A percentile compares a stretch with the other conserved stretches of the same genome.
Evolutionary conservation across 129 eudicot species (phyloP).

Genomic region (Tagetes erecta): DNA sequence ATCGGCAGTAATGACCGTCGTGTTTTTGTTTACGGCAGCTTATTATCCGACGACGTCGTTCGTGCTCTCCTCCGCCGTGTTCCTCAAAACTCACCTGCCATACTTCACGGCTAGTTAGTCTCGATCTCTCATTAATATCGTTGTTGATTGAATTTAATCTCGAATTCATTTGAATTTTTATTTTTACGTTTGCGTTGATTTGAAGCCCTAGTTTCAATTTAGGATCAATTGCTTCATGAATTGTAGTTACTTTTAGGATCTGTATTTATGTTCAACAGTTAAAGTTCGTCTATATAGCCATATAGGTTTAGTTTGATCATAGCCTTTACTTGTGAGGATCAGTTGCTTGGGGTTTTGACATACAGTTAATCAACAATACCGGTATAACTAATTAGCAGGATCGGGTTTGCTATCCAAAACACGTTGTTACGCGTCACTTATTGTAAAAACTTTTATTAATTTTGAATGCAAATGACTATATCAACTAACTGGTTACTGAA

Average conservation of each 20-base stretch:
- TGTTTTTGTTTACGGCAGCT: slow-evolving; percentile 93
- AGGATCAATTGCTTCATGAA: slow-evolving; percentile 11
- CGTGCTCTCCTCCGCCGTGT: slow-evolving; percentile 66
- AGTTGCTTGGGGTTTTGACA: neutral
- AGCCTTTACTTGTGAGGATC: neutral
- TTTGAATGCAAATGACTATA: too few relatives aligned
- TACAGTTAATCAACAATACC: neutral
- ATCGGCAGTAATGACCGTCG: slow-evolving; percentile 30
- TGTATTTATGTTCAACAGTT: neutral
- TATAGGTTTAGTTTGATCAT: neutral
- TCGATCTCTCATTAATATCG: slow-evolving; percentile 21
- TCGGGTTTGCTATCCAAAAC: too few relatives aligned
- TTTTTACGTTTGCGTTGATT: slow-evolving; percentile 7
- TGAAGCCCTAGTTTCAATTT: neutral
- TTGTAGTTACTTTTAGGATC: neutral
- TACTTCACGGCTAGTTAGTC: slow-evolving; percentile 64
- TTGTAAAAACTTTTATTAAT: too few relatives aligned
- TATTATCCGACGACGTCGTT: slow-evolving; percentile 90
- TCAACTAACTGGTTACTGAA: too few relatives aligned
- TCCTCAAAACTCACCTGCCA: slow-evolving; percentile 63
- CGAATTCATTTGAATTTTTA: slow-evolving; percentile 4
- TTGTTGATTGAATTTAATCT: slow-evolving; percentile 6
- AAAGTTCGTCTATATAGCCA: neutral
- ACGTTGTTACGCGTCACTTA: too few relatives aligned
- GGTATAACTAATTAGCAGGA: too few relatives aligned